Conservation (phyloP, 2,329 filamentous ascomycete species). For the Exophiala sideris region DNA sequence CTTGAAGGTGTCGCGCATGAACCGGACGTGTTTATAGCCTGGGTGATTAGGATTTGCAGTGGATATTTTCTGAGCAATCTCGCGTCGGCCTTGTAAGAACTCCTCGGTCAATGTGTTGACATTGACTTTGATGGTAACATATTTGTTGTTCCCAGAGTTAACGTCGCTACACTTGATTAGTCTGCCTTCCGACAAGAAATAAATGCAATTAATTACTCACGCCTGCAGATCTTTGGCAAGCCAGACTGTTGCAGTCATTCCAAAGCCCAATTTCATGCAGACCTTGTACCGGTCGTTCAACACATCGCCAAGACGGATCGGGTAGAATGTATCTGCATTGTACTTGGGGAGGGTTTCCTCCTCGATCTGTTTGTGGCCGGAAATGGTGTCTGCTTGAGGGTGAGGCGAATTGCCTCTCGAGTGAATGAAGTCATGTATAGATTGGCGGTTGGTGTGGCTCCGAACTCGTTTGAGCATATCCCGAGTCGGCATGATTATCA, state of each 20-base stretch:
- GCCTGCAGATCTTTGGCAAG: conserved; percentile 38
- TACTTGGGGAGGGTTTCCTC: conserved; percentile 41
- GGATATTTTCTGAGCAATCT: conserved; percentile 36
- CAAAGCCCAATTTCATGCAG: conserved; percentile 42
- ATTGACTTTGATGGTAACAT: conserved; percentile 37
- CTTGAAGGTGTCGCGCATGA: conserved; percentile 35
- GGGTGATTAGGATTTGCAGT: conserved; percentile 34
- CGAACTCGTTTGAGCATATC: conserved; percentile 22
- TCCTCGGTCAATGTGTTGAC: conserved; percentile 31
- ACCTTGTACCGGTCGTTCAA: conserved; percentile 38
- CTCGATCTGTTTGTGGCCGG: conserved; percentile 33
- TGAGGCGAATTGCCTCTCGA: conserved; percentile 23
- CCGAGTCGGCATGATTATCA: conserved; percentile 11
- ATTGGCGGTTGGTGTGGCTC: conserved; percentile 21
- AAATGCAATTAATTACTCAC: conserved; percentile 13
- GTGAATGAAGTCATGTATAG: conserved; percentile 19
- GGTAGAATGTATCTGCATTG: conserved; percentile 37
- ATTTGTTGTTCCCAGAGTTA: conserved; percentile 26
- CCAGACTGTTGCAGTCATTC: conserved; percentile 44
- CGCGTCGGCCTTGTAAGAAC: conserved; percentile 25
- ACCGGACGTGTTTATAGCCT: conserved; percentile 35
- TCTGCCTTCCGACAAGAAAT: neutral
- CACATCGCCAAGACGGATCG: conserved; percentile 38
- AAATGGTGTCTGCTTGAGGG: conserved; percentile 23
- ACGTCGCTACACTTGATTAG: conserved; percentile 10